Evolutionary conservation across 768 basidiomycete genomes (phyloP).

Genomic region (Boletellus ananiceps): DNA sequence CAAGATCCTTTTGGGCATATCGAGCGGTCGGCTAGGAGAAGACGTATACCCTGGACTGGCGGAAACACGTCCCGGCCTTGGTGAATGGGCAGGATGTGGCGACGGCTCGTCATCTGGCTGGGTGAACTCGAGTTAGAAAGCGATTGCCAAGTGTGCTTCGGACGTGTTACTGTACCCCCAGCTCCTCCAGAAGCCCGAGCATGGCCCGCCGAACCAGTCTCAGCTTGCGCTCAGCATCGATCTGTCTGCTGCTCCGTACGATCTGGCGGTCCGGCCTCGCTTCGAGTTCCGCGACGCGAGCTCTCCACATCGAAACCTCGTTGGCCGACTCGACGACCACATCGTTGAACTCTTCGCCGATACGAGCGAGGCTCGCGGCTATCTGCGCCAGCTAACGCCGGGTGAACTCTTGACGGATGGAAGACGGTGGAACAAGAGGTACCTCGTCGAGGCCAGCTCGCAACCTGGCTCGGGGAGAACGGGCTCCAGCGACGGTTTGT

Average conservation of each 20-base stretch:
- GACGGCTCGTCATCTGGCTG: conserved; percentile 20
- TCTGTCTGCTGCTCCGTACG: conserved; percentile 31
- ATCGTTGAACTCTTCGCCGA: conserved; percentile 31
- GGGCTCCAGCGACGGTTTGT: not conserved
- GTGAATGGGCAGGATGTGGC: conserved; percentile 11
- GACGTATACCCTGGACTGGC: not conserved
- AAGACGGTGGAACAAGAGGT: not conserved
- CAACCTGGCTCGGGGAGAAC: conserved; percentile 18
- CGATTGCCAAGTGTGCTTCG: not conserved
- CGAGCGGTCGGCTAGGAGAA: conserved; percentile 10
- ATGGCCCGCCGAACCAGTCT: conserved; percentile 38
- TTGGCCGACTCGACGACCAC: conserved; percentile 18
- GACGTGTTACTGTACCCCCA: conserved; percentile 28
- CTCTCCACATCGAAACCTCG: conserved; percentile 18
- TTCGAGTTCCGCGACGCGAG: conserved; percentile 38
- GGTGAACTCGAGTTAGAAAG: conserved; percentile 4
- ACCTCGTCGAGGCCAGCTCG: conserved; percentile 29
- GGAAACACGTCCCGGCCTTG: conserved; percentile 1
- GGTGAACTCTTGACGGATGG: not conserved
- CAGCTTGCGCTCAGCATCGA: conserved; percentile 29
- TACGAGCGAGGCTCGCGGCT: conserved; percentile 21
- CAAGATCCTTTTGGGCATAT: conserved; percentile 1
- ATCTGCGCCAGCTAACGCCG: conserved; percentile 23
- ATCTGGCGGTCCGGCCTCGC: conserved; percentile 21
- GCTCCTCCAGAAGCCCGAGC: conserved; percentile 39